A percentile compares a stretch with the other conserved stretches of the same genome.
phyloP scores from a whole-genome alignment of 2,329 filamentous ascomycete genomes.

The Diaporthe sp. region DNA sequence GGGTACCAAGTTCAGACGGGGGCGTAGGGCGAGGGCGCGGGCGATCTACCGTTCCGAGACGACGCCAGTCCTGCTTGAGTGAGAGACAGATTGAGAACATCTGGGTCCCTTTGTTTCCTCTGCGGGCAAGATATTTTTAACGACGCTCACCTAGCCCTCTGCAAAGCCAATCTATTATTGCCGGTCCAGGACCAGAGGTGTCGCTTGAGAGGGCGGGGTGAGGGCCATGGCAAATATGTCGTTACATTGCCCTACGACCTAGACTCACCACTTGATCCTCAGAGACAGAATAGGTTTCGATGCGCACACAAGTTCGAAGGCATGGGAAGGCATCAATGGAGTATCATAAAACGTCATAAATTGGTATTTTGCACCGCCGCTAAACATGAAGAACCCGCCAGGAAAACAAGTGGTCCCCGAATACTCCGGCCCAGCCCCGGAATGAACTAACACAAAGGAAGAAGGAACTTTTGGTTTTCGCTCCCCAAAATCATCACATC shows the following conservation, averaged over 20 bases:
- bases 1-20: conserved; percentile 5
- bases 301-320: not conserved
- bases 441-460: conserved; percentile 21
- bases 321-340: not conserved
- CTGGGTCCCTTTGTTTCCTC: not conserved
- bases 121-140: not conserved
- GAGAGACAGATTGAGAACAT: not conserved
- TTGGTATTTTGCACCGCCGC: conserved; percentile 30
- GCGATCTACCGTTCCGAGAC: conserved; percentile 29
- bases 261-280: no score
- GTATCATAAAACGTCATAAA: conserved; percentile 10
- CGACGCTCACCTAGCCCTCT: not conserved
- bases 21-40: not conserved
- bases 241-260: not conserved
- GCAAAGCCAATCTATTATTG: not conserved
- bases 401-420: conserved; percentile 11
- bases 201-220: no score
- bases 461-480: conserved; percentile 16
- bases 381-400: conserved; percentile 23
- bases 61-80: not conserved
- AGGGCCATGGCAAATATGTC: not conserved
- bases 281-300: not conserved
- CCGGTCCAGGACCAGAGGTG: not conserved
- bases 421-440: conserved; percentile 24
- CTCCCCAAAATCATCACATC: conserved; percentile 11